Evolutionary conservation across 1,284 basidiomycete species (phyloP).

Genomic region (Tilletia indica): DNA sequence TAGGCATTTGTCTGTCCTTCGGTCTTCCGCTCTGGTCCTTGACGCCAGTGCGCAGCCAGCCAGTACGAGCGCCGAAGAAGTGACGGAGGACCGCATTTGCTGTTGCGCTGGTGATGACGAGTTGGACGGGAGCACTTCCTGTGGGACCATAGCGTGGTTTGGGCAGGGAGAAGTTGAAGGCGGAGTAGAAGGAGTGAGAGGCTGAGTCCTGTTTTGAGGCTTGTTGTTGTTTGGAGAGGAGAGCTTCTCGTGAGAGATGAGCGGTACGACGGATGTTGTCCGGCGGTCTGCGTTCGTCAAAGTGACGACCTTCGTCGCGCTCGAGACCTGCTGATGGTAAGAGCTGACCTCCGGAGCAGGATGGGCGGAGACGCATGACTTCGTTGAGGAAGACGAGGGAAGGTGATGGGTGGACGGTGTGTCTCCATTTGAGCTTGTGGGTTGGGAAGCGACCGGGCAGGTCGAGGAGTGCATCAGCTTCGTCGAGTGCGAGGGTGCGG

Average conservation of each 20-base stretch:
- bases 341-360: constrained; percentile 45
- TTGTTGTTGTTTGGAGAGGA: constrained; percentile 35
- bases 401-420: constrained; percentile 45
- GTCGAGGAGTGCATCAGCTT: constrained; percentile 50
- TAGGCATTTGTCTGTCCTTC: constrained; percentile 24
- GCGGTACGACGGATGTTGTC: constrained; percentile 16
- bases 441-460: constrained; percentile 50
- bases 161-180: constrained; percentile 13
- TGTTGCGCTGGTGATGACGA: constrained; percentile 48
- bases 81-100: constrained; percentile 53
- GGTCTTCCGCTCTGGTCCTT: constrained; percentile 29
- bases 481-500: constrained; percentile 48
- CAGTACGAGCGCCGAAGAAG: constrained; percentile 51
- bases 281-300: constrained; percentile 38
- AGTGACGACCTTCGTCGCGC: constrained; percentile 28
- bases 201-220: constrained; percentile 16
- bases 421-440: constrained; percentile 46
- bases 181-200: constrained; percentile 2
- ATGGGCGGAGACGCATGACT: constrained; percentile 42
- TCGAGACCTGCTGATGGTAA: constrained; percentile 46
- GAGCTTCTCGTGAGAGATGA: constrained; percentile 26
- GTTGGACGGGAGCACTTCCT: constrained; percentile 38
- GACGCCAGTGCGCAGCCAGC: constrained; percentile 50
- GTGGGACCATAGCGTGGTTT: constrained; percentile 2
- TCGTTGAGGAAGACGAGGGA: constrained; percentile 43